Base-by-base conservation (phyloP, 768 basidiomycete genomes). In the Gyrodon lividus region DNA sequence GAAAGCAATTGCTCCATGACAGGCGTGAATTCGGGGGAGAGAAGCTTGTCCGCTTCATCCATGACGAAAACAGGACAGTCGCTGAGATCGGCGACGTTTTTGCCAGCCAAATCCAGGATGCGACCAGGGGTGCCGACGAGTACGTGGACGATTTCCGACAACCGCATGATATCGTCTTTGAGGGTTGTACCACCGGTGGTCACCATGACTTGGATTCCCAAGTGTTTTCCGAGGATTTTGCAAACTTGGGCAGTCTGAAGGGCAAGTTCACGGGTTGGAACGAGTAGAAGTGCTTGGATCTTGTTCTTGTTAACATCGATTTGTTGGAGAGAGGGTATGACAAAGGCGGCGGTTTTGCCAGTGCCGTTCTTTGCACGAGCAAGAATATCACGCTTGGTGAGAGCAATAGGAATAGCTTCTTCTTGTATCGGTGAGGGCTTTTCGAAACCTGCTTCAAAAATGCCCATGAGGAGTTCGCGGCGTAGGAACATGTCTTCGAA, bases 231-330 rank as follows among this genome's bases (percentile, higher is more conserved):
- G 52, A 98, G 84, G 24, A 79, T 92, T 75, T 98, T 98, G 77
- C 92, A 95, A 44, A 99, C 97, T 77, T 98, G 97, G n/a, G 91
- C 85, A 12, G 97, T 99, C 74, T 98, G 96, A 42, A 99, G 80
- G 7, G 96, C 97, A 33, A 99, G 84, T 75, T 99, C 96, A 59
- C 96, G 90, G n/a, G 96, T 99, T 34, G 96, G 96, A 41, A 98
- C 96, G 57, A 99, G 89, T 54, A 99, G 81, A 52, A 98, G 81
- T 4, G 94, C 93, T 74, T 99, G 96, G 59, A 99, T 95, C 77
- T 96, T 94, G 68, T 77, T 76, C 71, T 82, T 86, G 51, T 71
- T 75, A 57, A 90, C 70, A 73, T 97, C 93, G 70, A 98, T 76
- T 70, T 94, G 91, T 69, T 97, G 92, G 47, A 99, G 83, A 41